Conservation (phyloP, 371 early-diverging fungal genomes). For the Dichotomocladium elegans region DNA sequence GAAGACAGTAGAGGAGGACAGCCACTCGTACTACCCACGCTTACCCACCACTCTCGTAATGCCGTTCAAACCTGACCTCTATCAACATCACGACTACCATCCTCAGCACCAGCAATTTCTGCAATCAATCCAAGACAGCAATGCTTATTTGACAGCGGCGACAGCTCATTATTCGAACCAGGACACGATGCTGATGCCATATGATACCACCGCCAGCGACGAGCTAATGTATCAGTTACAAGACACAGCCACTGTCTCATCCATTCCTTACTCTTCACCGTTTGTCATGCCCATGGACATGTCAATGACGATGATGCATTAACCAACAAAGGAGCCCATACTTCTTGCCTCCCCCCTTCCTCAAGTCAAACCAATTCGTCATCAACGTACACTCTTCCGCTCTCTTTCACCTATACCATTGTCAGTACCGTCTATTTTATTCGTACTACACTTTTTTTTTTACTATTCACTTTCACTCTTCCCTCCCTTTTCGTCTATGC, state of each 20-base stretch:
- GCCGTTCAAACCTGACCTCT: conserved; percentile 27
- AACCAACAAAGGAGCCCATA: not conserved
- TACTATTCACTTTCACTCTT: conserved; percentile 4
- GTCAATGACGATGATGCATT: conserved; percentile 7
- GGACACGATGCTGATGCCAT: not conserved
- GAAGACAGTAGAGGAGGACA: not conserved
- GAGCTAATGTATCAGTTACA: not conserved
- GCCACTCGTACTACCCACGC: not conserved
- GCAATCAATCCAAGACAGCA: too few relatives aligned
- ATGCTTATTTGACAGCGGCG: too few relatives aligned
- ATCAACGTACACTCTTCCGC: too few relatives aligned
- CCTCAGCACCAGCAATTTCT: conserved; percentile 1
- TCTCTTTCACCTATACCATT: not conserved
- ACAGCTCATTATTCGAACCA: not conserved
- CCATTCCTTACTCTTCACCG: conserved; percentile 2
- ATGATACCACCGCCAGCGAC: not conserved
- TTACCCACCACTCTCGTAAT: conserved; percentile 30
- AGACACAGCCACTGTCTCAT: not conserved
- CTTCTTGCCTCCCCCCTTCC: too few relatives aligned
- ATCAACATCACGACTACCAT: conserved; percentile 8
- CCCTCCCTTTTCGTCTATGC: conserved; percentile 5
- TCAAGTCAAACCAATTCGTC: too few relatives aligned
- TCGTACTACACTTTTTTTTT: conserved; percentile 3
- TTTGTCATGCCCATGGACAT: conserved; percentile 15
- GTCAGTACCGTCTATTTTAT: conserved; percentile 4